A percentile compares a stretch with the other conserved stretches of the same genome.
phyloP scores from a whole-genome alignment of 371 early-diverging fungal genomes.

The Apophysomyces trapeziformis region DNA sequence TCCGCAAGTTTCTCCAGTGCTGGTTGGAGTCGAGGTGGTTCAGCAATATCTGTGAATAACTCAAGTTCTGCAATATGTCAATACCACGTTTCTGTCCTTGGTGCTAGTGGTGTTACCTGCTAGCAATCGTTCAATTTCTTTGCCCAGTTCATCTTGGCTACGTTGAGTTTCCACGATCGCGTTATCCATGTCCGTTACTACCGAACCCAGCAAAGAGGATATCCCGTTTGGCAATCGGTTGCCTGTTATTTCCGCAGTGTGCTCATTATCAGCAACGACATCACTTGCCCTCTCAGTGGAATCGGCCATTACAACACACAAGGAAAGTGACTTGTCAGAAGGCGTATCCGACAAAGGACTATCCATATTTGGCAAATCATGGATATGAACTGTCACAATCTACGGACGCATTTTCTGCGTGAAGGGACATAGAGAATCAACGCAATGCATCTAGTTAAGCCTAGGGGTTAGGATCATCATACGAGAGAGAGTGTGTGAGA shows the following conservation, averaged over 20 bases:
- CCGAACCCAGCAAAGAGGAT: slow-evolving; percentile 49
- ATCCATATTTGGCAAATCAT: no score
- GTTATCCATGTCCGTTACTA: slow-evolving; percentile 58
- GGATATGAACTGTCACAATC: no score
- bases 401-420: no score
- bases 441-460: no score
- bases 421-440: no score
- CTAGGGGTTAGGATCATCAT: no score
- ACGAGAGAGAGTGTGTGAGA: no score
- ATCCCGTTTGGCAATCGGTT: slow-evolving; percentile 41
- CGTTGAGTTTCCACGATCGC: slow-evolving; percentile 54
- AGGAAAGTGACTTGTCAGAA: no score
- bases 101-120: slow-evolving; percentile 41
- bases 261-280: background rate
- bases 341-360: no score
- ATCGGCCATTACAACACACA: no score
- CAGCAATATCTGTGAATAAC: slow-evolving; percentile 53
- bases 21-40: slow-evolving; percentile 57
- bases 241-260: background rate
- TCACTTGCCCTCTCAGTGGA: no score
- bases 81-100: background rate
- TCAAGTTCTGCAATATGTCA: slow-evolving; percentile 42
- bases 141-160: slow-evolving; percentile 58
- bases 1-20: slow-evolving; percentile 52
- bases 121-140: slow-evolving; percentile 61